Evolutionary conservation across 2,329 filamentous ascomycete species (phyloP), one percentile per base, ranked within the genome.

Genomic region (Alternaria sp.): DNA sequence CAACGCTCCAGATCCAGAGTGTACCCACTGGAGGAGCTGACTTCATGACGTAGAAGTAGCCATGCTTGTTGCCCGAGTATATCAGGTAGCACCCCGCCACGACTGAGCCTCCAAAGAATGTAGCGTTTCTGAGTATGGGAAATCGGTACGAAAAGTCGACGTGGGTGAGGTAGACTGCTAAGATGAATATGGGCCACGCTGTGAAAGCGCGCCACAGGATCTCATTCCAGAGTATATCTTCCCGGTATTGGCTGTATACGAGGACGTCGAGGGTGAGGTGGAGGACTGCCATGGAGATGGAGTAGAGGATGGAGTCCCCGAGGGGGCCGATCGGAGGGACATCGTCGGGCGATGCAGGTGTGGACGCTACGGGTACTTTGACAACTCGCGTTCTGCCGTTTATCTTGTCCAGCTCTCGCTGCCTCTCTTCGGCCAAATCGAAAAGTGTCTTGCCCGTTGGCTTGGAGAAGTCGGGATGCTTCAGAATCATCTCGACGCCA

Each of bases 41-140:
- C 83, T 97, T 96, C 93, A 98, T 94, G 19, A 97, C 89, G 7
- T 91, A 91, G 70, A 96, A 89, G 74, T 97, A 98, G 5, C 90
- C 88, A 68, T 89, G 88, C 28, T 84, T 86, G 74, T 97, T 98
- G 25, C 91, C 93, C 57, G 94, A 88, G 69, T 92, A 85, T 52
- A 98, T 90, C 66, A 97, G 83, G 79, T 93, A 94, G 80, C 89
- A 92, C 1, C 96, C 96, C 0, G 88, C 83, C 10, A 75, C 78
- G 8, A 90, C 79, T 68, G 90, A 89, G 23, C 85, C 82, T 15
- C 74, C 74, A 64, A 93, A 86, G 82, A 95, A 96, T 56, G 92
- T 71, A 1, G 82, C 30, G 64, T 86, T 83, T 65, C 79, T 77
- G 8, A 81, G 40, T 2, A 82, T 75, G 45, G 83, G 82, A 26